Percentiles rank a stretch among this genome's conserved stretches.
Conservation (phyloP, 495 filamentous ascomycete genomes). For the Cladorrhinum samala region DNA sequence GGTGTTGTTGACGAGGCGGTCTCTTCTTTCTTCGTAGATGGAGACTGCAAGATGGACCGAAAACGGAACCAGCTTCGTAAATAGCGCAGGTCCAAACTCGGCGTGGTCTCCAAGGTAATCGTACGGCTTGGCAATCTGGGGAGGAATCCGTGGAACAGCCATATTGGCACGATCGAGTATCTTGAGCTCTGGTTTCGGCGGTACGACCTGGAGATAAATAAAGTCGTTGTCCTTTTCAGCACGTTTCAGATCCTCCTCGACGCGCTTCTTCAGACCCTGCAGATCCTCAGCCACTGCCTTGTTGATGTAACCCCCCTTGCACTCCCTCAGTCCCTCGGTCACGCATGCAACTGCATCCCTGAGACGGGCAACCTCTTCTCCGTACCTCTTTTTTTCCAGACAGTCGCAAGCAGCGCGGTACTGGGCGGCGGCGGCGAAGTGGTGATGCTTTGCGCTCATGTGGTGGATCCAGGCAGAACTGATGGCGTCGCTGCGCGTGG, state of each 20-base stretch:
- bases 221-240: conserved; percentile 96
- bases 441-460: conserved; percentile 93
- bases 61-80: conserved; percentile 89
- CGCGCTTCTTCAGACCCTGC: conserved; percentile 71
- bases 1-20: conserved; percentile 77
- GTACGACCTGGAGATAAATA: conserved; percentile 82
- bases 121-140: conserved; percentile 73
- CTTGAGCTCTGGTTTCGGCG: conserved; percentile 82
- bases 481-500: conserved; percentile 80
- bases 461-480: conserved; percentile 98
- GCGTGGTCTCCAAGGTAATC: conserved; percentile 73
- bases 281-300: conserved; percentile 77
- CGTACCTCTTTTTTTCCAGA: conserved; percentile 88
- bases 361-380: conserved; percentile 88
- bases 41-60: conserved; percentile 91
- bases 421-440: conserved; percentile 94
- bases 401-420: conserved; percentile 91
- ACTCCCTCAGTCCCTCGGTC: conserved; percentile 81
- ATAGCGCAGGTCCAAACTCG: conserved; percentile 75
- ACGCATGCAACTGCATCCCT: conserved; percentile 76
- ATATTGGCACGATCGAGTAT: conserved; percentile 81
- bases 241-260: conserved; percentile 80
- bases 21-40: conserved; percentile 88
- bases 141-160: conserved; percentile 73
- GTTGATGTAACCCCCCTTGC: conserved; percentile 66